Evolutionary conservation across 768 basidiomycete genomes (phyloP), one percentile per base, ranked within the genome.

Genomic region (Russula dissimulans): DNA sequence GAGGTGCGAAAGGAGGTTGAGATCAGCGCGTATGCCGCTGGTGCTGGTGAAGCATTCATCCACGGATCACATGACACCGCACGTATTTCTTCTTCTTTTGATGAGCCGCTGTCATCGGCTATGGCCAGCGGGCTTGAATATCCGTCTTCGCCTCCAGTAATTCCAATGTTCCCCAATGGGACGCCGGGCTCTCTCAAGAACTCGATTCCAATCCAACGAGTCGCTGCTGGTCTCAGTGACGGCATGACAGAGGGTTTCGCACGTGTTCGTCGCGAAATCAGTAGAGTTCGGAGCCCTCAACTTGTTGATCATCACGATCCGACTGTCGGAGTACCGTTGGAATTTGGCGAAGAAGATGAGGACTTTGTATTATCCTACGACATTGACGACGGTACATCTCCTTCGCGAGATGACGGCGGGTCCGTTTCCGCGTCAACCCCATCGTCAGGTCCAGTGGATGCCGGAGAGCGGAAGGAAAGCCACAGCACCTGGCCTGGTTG

Each of bases 131-230:
- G 79, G 10, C 76, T 92, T 36, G 82, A 81, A 39, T 75, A 81
- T 56, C 70, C 77, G 26, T 74, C 69, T 17, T 71, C 57, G 2
- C 70, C 72, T 36, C 74, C 76, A 0, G 78, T 82, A 36, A 77
- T 93, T 1, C 92, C 92, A 0, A 89, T 90, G 82, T 77, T 87
- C 41, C 91, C 91, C 0, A 94, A 94, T 64, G 90, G 89, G 17
- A 68, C 69, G 1, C 69, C 71, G 5, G 74, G 75, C 3, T 73
- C 74, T 3, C 69, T 71, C 31, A 71, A 68, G 51, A 77, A 76
- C 52, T 71, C 83, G 5, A 84, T 87, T 7, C 83, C 84, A 1
- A 84, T 86, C 26, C 74, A 82, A 5, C 76, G 74, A 14, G 77
- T 83, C 57, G 75, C 81, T 17, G 71, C 71, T 7, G 80, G 77